A percentile compares a stretch with the other conserved stretches of the same genome.
Conservation (phyloP, 129 eudicot species). For the Artemisia tridentata region DNA sequence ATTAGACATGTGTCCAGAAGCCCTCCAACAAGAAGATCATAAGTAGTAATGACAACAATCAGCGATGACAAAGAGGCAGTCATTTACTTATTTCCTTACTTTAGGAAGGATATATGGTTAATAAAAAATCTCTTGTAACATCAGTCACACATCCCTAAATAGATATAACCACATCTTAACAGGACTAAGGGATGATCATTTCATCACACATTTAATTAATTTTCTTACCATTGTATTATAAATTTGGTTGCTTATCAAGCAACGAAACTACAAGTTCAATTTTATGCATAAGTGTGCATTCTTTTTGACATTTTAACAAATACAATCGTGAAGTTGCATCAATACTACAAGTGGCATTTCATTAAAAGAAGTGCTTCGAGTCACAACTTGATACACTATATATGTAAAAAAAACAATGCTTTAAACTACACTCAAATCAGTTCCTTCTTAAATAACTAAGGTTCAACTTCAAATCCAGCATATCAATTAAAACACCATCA, state of each 20-base stretch:
- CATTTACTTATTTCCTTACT: background rate
- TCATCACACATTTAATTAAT: background rate
- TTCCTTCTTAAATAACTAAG: background rate
- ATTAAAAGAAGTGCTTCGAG: background rate
- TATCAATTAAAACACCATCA: too few relatives aligned
- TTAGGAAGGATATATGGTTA: background rate
- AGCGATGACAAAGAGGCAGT: background rate
- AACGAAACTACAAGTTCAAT: background rate
- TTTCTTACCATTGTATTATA: background rate
- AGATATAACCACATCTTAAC: background rate
- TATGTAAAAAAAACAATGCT: background rate
- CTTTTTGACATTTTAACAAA: background rate
- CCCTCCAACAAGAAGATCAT: constrained; percentile 1
- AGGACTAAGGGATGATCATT: background rate
- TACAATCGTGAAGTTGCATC: background rate
- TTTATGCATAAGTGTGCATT: background rate
- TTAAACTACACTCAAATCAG: background rate
- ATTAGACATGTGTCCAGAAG: background rate
- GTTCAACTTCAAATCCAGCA: too few relatives aligned
- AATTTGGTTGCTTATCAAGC: background rate
- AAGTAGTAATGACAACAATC: background rate
- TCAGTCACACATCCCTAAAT: background rate
- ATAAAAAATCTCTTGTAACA: background rate
- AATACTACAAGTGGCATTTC: background rate
- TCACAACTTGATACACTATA: too few relatives aligned